Percentiles rank a stretch among this genome's conserved stretches.
Evolutionary conservation across 345 rosid species (phyloP).

Genomic region (Acer saccharum): DNA sequence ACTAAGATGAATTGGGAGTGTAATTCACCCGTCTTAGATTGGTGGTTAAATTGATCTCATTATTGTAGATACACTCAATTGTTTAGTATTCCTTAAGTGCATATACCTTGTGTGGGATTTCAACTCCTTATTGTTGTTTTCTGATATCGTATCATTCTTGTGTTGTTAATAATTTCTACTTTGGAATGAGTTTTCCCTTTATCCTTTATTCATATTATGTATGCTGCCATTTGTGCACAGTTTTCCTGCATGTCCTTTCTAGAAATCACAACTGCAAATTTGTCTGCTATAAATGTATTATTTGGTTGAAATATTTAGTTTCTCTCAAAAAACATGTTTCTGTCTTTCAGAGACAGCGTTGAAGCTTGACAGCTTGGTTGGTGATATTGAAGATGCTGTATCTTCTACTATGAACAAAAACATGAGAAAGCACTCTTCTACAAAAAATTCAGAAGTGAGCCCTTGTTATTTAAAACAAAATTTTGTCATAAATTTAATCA

Average conservation of each 20-base stretch:
- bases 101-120: not conserved
- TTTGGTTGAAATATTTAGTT: not conserved
- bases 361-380: conserved; percentile 78
- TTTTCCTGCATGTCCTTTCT: not conserved
- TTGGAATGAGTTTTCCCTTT: not conserved
- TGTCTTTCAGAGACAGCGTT: conserved; percentile 78
- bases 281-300: not conserved
- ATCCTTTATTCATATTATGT: not conserved
- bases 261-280: not conserved
- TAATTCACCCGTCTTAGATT: not conserved
- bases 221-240: not conserved
- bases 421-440: conserved; percentile 44
- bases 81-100: not conserved
- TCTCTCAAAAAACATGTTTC: conserved; percentile 27
- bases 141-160: not conserved
- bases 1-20: not conserved
- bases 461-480: conserved; percentile 12
- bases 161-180: not conserved
- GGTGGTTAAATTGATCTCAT: not conserved
- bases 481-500: conserved; percentile 3
- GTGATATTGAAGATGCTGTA: conserved; percentile 93
- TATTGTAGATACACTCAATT: not conserved
- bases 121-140: not conserved
- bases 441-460: conserved; percentile 67
- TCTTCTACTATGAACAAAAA: conserved; percentile 68